Base-by-base conservation (phyloP, 306 rosid species). In the Morella rubra region DNA sequence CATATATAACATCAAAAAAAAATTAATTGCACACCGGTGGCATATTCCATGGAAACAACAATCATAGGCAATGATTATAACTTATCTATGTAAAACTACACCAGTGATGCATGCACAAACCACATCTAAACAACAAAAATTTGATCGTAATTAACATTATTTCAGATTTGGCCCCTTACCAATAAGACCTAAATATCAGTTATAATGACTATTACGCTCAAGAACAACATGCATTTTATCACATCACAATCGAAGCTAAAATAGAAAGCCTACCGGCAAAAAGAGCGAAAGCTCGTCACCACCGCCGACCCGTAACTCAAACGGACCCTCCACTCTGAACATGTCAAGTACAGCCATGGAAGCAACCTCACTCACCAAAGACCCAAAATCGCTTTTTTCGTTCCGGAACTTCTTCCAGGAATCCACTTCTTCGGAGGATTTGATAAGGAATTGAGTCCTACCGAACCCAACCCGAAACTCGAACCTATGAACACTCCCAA, bases 311-410 rank as follows among this genome's bases (percentile, higher is more conserved):
- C 76, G 69, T 44, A 95, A 80, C 56, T 90, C 91, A 80, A 95
- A 88, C 5, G 99, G 97, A 44, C 99, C 99, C 55, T 82, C 81
- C 78, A 90, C 78, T 81, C 83, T 85, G 82, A 95, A 83, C 2
- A 82, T 56, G 70, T 90, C 86, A 62, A 92, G 86, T 1, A 81
- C 76, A 55, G 92, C 91, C 73, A 82, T n/a, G 2, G 96, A 78
- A 73, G 71, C 27, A 42, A 84, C 73, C 22, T 81, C 81, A 74
- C 67, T 67, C 72, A 95, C 20, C 16, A 92, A 79, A 22, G 88
- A 84, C 69, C 79, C 87, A 3, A 95, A 81, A 86, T 89, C 89
- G 27, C 77, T 61, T 41, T 70, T 78, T 3, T 82, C 86, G 13
- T 65, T 76, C 24, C 69, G 72, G 79, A 91, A 81, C 80, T 87